phyloP scores from a whole-genome alignment of 164 flowering plant genomes.

The Piper betle region DNA sequence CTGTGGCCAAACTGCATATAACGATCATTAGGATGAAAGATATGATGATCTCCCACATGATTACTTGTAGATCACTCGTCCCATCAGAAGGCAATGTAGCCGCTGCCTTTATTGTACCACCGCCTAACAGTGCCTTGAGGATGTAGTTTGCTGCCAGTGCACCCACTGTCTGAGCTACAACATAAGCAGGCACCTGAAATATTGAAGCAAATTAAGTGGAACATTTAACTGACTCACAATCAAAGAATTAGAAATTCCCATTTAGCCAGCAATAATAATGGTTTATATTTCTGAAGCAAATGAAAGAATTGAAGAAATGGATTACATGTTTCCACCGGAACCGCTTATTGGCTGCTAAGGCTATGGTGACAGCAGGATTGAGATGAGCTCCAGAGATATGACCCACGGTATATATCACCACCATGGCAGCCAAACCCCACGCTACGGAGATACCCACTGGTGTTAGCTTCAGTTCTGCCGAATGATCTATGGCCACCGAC shows the following conservation, averaged over 20 bases:
- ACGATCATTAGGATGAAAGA: slow-evolving; percentile 24
- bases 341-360: slow-evolving; percentile 27
- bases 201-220: neutral
- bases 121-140: slow-evolving; percentile 16
- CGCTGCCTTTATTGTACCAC: slow-evolving; percentile 5
- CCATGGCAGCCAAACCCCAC: slow-evolving; percentile 25
- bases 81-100: slow-evolving; percentile 7
- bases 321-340: slow-evolving; percentile 27
- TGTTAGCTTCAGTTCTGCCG: slow-evolving; percentile 5
- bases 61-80: slow-evolving; percentile 14
- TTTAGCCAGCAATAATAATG: neutral
- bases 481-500: slow-evolving; percentile 15
- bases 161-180: slow-evolving; percentile 26
- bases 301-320: too few species aligned
- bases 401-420: slow-evolving; percentile 26
- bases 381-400: slow-evolving; percentile 52
- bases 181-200: slow-evolving; percentile 31
- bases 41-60: slow-evolving; percentile 24
- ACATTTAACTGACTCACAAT: neutral
- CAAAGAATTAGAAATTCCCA: neutral
- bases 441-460: slow-evolving; percentile 25
- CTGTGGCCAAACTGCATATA: slow-evolving; percentile 22
- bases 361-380: slow-evolving; percentile 45
- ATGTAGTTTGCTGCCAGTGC: slow-evolving; percentile 27
- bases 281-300: too few species aligned